These are phyloP conservation scores for Heracleum sosnowskyi DNA, from an alignment of 129 eudicot genomes.

Conservation along the genomic window DNA sequence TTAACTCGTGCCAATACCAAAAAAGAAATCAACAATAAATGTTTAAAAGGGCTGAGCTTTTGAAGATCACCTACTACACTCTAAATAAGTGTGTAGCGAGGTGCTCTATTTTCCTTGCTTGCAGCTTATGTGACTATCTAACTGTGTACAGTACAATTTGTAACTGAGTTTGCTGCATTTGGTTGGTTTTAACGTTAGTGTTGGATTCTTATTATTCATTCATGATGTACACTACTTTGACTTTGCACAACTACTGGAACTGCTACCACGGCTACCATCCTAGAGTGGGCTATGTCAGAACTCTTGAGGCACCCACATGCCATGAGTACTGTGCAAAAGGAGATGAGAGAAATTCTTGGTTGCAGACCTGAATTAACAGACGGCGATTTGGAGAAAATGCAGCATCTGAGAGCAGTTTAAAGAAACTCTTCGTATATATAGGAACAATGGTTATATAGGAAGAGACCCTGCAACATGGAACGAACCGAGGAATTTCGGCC, in stretches of 20 bases:
- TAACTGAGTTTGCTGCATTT: too few relatives aligned
- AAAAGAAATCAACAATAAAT: too few relatives aligned
- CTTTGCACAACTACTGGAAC: constrained; percentile 45
- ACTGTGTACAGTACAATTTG: too few relatives aligned
- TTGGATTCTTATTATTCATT: too few relatives aligned
- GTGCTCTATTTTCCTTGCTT: too few relatives aligned
- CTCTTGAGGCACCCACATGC: constrained; percentile 28
- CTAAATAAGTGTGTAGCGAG: too few relatives aligned
- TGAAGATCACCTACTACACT: too few relatives aligned
- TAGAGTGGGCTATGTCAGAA: constrained; percentile 44
- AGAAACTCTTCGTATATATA: not conserved
- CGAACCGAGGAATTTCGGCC: constrained; percentile 8
- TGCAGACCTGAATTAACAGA: constrained; percentile 14
- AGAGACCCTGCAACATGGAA: constrained; percentile 45
- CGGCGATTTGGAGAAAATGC: constrained; percentile 33
- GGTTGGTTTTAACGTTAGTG: too few relatives aligned
- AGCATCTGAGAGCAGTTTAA: constrained; percentile 23
- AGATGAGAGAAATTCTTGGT: constrained; percentile 14
- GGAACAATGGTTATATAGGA: constrained; percentile 33
- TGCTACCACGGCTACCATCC: constrained; percentile 29
- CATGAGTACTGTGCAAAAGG: constrained; percentile 26
- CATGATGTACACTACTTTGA: too few relatives aligned
- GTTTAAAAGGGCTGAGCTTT: too few relatives aligned
- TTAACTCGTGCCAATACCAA: not conserved
- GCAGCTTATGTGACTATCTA: too few relatives aligned